Conservation (phyloP, 176 grass and related monocot genomes). For the Thalia dealbata region DNA sequence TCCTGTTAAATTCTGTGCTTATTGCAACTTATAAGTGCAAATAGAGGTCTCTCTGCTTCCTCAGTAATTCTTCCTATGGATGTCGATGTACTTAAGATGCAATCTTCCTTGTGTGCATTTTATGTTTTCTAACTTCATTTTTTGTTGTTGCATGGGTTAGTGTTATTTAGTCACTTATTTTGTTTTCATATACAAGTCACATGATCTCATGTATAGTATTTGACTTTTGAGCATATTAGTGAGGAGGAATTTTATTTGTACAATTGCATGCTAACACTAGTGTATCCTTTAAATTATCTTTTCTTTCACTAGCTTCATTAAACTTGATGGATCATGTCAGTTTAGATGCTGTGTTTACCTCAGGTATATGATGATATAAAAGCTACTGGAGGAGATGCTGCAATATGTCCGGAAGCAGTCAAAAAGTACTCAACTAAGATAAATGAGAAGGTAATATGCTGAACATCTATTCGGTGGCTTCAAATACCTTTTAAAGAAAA, state of each 20-base stretch:
- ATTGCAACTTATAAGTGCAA: no score
- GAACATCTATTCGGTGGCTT: background rate
- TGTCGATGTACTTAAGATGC: no score
- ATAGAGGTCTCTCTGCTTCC: no score
- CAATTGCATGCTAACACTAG: background rate
- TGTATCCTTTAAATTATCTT: background rate
- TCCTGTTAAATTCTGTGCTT: no score
- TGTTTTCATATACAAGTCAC: background rate
- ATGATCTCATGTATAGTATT: background rate
- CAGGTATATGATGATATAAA: slow-evolving; percentile 29
- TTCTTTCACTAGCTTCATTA: background rate
- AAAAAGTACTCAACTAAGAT: slow-evolving; percentile 18
- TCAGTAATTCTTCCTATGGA: no score
- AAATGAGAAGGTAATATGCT: slow-evolving; percentile 23
- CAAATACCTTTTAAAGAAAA: background rate
- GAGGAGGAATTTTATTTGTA: background rate
- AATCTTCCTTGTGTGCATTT: no score
- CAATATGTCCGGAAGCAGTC: slow-evolving; percentile 18
- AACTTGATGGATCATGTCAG: background rate
- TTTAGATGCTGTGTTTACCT: slow-evolving; percentile 11
- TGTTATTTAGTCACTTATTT: background rate
- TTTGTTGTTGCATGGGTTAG: background rate
- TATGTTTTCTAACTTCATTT: no score
- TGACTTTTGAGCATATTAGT: background rate
- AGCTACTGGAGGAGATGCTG: slow-evolving; percentile 14